phyloP scores from a whole-genome alignment of 495 filamentous ascomycete species.

The Schizothecium vesticola region DNA sequence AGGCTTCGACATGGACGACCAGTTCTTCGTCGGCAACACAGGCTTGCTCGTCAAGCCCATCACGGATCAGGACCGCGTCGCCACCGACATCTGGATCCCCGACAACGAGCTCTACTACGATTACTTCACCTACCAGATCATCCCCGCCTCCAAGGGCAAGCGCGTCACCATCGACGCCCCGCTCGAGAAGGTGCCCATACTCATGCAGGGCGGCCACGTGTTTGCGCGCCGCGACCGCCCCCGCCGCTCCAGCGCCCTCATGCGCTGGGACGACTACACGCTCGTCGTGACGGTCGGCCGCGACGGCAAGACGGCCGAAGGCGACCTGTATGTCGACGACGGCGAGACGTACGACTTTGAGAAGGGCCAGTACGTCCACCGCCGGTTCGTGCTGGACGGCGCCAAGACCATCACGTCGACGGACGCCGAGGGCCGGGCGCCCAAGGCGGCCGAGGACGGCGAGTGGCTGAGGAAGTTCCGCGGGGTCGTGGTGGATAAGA shows the following conservation, averaged over 20 bases:
- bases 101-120: constrained; percentile 87
- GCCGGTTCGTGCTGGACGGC: constrained; percentile 58
- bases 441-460: constrained; percentile 57
- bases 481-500: constrained; percentile 69
- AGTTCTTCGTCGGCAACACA: constrained; percentile 82
- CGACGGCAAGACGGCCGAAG: constrained; percentile 62
- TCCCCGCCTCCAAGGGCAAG: constrained; percentile 62
- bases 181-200: constrained; percentile 74
- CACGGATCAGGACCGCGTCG: constrained; percentile 63
- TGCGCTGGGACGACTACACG: constrained; percentile 93
- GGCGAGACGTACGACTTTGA: constrained; percentile 89
- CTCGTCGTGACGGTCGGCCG: constrained; percentile 72
- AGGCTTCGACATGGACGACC: constrained; percentile 84
- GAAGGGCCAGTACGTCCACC: constrained; percentile 78
- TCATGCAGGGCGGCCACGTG: constrained; percentile 91
- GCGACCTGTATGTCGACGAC: constrained; percentile 85
- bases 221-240: constrained; percentile 85
- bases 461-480: constrained; percentile 72
- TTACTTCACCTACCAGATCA: constrained; percentile 78
- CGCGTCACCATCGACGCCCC: constrained; percentile 65
- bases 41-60: constrained; percentile 88
- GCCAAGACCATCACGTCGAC: constrained; percentile 47
- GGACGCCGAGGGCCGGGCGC: constrained; percentile 47
- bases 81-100: constrained; percentile 77
- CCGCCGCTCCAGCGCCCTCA: constrained; percentile 74